These are phyloP conservation scores for Penicillium goetzii DNA, from an alignment of 495 filamentous ascomycete genomes.

Conservation along the genomic window DNA sequence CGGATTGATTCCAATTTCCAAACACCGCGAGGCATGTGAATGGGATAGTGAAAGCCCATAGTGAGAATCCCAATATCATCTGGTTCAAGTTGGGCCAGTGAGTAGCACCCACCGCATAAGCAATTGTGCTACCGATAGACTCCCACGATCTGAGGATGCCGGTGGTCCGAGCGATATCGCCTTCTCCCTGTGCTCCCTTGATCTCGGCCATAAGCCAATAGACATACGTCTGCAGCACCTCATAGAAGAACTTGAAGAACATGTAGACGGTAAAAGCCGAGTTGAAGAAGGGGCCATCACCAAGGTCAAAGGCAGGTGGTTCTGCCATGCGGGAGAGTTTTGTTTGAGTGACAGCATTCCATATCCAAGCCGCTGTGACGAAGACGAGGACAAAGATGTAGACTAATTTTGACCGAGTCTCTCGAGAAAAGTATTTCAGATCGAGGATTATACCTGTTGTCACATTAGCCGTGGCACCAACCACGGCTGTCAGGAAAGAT, in stretches of 20 bases:
- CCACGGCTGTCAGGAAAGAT: conserved; percentile 49
- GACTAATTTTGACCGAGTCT: conserved; percentile 17
- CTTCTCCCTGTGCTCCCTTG: conserved; percentile 36
- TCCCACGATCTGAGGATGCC: conserved; percentile 55
- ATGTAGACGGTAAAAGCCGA: conserved; percentile 28
- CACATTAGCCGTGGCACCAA: conserved; percentile 51
- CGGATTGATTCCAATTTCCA: conserved; percentile 21
- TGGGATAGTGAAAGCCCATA: conserved; percentile 28
- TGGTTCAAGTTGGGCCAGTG: conserved; percentile 28
- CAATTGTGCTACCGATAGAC: conserved; percentile 51
- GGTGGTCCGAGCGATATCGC: conserved; percentile 52
- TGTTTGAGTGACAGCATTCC: conserved; percentile 21
- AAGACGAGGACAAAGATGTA: conserved; percentile 23
- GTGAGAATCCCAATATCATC: conserved; percentile 23
- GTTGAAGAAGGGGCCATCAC: conserved; percentile 29
- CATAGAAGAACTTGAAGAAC: conserved; percentile 42
- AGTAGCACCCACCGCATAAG: conserved; percentile 53
- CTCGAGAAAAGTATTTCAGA: conserved; percentile 36
- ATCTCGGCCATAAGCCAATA: conserved; percentile 33
- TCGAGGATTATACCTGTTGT: conserved; percentile 54
- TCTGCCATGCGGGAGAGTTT: conserved; percentile 27
- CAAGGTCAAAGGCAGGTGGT: conserved; percentile 24
- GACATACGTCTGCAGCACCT: conserved; percentile 51
- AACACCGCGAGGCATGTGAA: conserved; percentile 26
- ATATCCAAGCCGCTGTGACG: conserved; percentile 27